Conservation (phyloP, 202 grass and related monocot genomes). For the Zizania palustris region DNA sequence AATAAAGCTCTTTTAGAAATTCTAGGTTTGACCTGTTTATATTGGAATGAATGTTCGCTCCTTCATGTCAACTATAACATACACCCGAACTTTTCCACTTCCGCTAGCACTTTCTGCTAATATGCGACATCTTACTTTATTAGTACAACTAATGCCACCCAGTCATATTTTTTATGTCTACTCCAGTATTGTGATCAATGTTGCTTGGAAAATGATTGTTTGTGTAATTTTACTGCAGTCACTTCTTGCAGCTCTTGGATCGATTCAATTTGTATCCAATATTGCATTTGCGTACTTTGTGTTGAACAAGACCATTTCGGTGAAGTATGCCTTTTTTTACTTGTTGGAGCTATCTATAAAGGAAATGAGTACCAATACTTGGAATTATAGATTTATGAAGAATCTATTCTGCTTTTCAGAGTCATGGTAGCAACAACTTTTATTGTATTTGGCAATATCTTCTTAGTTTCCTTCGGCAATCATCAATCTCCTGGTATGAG, state of each 20-base stretch:
- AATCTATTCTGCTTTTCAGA: constrained; percentile 56
- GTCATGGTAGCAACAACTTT: constrained; percentile 90
- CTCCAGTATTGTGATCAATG: neutral
- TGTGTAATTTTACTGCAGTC: constrained; percentile 72
- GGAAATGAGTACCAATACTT: constrained; percentile 22
- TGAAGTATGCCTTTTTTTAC: constrained; percentile 73
- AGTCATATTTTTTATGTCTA: constrained; percentile 15
- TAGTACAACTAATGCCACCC: neutral
- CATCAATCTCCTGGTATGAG: constrained; percentile 93
- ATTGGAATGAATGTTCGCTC: constrained; percentile 8
- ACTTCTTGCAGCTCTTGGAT: constrained; percentile 97
- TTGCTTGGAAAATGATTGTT: constrained; percentile 44
- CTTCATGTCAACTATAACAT: constrained; percentile 11
- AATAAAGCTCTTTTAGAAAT: constrained; percentile 7
- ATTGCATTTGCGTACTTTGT: constrained; percentile 98
- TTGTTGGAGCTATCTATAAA: constrained; percentile 34
- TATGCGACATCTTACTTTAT: constrained; percentile 13
- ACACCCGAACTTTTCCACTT: neutral
- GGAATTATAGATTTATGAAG: constrained; percentile 40
- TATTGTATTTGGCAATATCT: constrained; percentile 94
- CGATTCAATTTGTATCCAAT: constrained; percentile 97
- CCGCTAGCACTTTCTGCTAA: neutral
- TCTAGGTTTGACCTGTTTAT: neutral
- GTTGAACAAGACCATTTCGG: constrained; percentile 80
- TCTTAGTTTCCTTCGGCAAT: constrained; percentile 97